These are phyloP conservation scores for Paratinospora sagittata DNA, from an alignment of 164 flowering plant species.

Conservation along the genomic window DNA sequence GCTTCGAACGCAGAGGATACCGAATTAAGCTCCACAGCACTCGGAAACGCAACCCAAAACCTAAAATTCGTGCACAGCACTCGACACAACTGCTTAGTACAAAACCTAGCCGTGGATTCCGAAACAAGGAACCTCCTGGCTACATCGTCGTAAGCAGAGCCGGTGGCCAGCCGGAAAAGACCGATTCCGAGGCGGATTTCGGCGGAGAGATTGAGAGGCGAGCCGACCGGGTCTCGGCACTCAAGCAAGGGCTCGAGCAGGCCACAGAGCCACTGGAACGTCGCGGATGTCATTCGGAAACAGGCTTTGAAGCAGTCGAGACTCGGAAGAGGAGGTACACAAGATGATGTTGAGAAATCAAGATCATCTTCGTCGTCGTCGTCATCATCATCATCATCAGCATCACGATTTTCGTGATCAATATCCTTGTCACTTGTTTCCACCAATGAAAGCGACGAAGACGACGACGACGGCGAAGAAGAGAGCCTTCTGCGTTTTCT, in stretches of 20 bases:
- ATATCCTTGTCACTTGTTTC: slow-evolving; percentile 1
- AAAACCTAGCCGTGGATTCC: slow-evolving; percentile 49
- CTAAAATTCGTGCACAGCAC: slow-evolving; percentile 85
- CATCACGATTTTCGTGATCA: too few species aligned
- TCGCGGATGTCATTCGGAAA: slow-evolving; percentile 56
- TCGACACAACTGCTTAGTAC: slow-evolving; percentile 72
- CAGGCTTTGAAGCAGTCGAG: slow-evolving; percentile 45
- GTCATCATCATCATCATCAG: not conserved
- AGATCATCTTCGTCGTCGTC: slow-evolving; percentile 2
- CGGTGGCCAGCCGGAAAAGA: slow-evolving; percentile 61
- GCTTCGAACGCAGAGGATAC: slow-evolving; percentile 41
- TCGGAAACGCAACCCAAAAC: slow-evolving; percentile 76
- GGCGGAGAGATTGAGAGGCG: slow-evolving; percentile 51
- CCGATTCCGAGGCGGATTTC: slow-evolving; percentile 69
- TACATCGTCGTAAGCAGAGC: slow-evolving; percentile 45
- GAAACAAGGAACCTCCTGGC: slow-evolving; percentile 49
- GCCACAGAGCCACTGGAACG: slow-evolving; percentile 76
- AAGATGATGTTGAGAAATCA: not conserved
- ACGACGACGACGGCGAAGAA: not conserved
- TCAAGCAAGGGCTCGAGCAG: slow-evolving; percentile 86
- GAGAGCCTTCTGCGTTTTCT: slow-evolving; percentile 26
- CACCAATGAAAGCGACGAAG: not conserved
- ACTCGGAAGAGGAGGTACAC: slow-evolving; percentile 10
- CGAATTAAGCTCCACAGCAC: slow-evolving; percentile 37
- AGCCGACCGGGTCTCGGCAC: slow-evolving; percentile 70